Conservation (phyloP, 257 asterid species). For the Sherardia arvensis region DNA sequence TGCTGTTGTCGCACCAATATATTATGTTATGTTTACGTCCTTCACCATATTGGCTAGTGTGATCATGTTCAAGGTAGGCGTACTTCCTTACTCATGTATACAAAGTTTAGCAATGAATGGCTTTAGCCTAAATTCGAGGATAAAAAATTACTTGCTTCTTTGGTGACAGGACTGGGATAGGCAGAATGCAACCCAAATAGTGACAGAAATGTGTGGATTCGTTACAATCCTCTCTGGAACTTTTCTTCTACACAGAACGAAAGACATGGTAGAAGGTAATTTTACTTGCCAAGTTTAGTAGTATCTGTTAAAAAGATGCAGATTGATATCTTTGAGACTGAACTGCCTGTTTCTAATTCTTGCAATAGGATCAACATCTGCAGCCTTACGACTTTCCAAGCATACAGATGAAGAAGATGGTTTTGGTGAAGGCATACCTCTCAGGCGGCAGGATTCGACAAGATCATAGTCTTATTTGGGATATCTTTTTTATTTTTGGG, state of each 20-base stretch:
- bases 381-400: conserved; percentile 36
- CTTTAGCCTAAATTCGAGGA: background rate
- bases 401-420: conserved; percentile 54
- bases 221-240: conserved; percentile 95
- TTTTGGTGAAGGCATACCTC: conserved; percentile 74
- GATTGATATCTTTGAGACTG: background rate
- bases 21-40: conserved; percentile 95
- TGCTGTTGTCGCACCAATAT: conserved; percentile 93
- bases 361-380: conserved; percentile 30
- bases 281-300: background rate
- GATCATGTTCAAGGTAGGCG: conserved; percentile 94
- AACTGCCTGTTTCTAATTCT: background rate
- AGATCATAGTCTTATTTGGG: conserved; percentile 30
- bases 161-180: conserved; percentile 86
- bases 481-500: background rate
- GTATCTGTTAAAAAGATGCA: background rate
- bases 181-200: conserved; percentile 87
- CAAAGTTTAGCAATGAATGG: background rate
- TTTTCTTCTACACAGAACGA: conserved; percentile 97
- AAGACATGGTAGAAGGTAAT: conserved; percentile 83
- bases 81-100: background rate
- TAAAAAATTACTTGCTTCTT: background rate
- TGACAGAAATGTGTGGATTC: conserved; percentile 93
- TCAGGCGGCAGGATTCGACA: conserved; percentile 62
- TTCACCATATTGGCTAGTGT: conserved; percentile 93